Base-by-base conservation (phyloP, 805 yeast genomes). In the Candida golubevii region DNA sequence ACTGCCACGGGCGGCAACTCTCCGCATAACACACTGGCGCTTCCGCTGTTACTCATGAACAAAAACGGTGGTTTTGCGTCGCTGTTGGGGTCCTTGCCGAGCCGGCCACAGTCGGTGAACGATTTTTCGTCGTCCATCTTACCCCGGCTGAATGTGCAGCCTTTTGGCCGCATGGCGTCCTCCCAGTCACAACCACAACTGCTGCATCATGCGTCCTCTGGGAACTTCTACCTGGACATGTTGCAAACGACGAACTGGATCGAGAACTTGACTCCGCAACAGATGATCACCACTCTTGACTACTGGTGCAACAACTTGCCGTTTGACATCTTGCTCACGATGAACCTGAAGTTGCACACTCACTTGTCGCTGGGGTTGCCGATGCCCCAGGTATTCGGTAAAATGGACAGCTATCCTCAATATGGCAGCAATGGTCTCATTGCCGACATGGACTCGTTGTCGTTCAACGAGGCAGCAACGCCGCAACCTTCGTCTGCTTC, bases 241-340 rank as follows among this genome's bases (percentile, higher is more conserved):
- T 65, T 71, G 43, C 71, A 71, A 48, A 65, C 76, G 50, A 69
- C 76, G 49, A 66, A 33, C 36, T 54, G 58, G 58, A 42, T 54
- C 33, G 58, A 54, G 45, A 47, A 26, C 38, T 66, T 80, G 58
- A 68, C 65, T 38, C 70, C 77, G n/a, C 71, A 69, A 37, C 83
- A 80, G 49, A 77, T 70, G 51, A 65, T 75, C 44, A 65, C 75
- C 39, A 74, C 78, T 61, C 68, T 79, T 47, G 84, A 79, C 53
- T 74, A 77, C 56, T 61, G 80, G 58, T 65, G 81, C 46, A 64
- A 72, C 38, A 66, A 67, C 46, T 61, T 80, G 51, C 74, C 79
- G 8, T 72, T 75, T 44, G 83, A 80, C 50, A 72, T 75, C 12
- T 59, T 79, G 48, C 63, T 71, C 31, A 68, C 78, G 39, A 74